Conservation (phyloP, 2,329 filamentous ascomycete species). For the Arthrinium puccinioides region DNA sequence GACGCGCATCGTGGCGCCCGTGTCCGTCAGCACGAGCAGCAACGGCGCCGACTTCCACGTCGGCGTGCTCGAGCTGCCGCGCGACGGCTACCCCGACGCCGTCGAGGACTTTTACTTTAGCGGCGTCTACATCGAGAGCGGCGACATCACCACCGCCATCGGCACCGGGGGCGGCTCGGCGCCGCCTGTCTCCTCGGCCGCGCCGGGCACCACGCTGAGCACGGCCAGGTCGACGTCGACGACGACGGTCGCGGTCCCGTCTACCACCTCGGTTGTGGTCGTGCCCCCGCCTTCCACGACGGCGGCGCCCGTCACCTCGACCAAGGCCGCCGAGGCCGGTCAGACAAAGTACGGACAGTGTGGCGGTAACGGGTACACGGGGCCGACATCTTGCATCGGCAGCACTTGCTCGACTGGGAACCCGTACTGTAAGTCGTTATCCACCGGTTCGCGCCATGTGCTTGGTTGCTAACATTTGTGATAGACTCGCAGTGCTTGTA, state of each 20-base stretch:
- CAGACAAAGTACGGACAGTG: constrained; percentile 2
- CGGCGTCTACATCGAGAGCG: constrained; percentile 59
- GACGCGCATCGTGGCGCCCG: constrained; percentile 49
- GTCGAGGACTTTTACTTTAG: constrained; percentile 66
- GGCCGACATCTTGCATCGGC: not conserved
- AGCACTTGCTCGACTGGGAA: not conserved
- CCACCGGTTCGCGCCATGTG: not conserved
- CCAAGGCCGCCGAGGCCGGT: not conserved
- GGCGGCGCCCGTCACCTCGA: not conserved
- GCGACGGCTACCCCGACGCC: constrained; percentile 42
- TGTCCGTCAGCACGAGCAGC: constrained; percentile 32
- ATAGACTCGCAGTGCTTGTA: no score
- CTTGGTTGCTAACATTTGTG: no score
- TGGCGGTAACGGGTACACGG: not conserved
- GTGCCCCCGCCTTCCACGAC: not conserved
- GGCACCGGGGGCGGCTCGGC: no score
- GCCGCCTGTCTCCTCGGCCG: not conserved
- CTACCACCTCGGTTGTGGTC: not conserved
- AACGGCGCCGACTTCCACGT: constrained; percentile 70
- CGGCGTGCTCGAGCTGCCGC: constrained; percentile 59
- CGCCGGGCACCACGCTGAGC: not conserved
- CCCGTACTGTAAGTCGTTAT: not conserved
- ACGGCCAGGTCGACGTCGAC: not conserved
- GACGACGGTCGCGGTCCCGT: not conserved
- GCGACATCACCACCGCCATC: not conserved